phyloP scores from a whole-genome alignment of 2,329 filamentous ascomycete genomes.

The Zymoseptoria pseudotritici region DNA sequence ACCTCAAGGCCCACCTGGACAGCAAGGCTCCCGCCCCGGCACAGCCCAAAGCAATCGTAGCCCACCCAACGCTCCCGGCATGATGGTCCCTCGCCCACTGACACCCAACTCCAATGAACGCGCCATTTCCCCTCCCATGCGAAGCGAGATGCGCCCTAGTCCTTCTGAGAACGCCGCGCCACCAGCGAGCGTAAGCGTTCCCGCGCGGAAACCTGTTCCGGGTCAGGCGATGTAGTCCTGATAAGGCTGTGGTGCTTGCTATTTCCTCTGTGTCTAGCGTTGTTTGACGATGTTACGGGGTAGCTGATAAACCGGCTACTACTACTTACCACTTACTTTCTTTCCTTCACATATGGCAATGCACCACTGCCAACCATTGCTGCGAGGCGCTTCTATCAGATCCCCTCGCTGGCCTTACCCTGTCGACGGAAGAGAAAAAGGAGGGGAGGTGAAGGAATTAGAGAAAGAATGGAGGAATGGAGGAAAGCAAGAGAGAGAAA shows the following conservation, averaged over 20 bases:
- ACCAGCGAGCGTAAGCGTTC: not conserved
- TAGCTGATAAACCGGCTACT: constrained; percentile 8
- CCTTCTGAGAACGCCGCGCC: constrained; percentile 5
- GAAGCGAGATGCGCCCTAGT: constrained; percentile 10
- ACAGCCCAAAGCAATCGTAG: constrained; percentile 26
- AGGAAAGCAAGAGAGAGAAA: not conserved
- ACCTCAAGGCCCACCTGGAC: constrained; percentile 47
- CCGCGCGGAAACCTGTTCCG: constrained; percentile 37
- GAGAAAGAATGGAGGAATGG: not conserved
- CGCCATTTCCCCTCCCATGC: constrained; percentile 17
- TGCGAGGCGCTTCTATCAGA: not conserved
- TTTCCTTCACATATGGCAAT: not conserved
- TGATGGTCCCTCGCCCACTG: constrained; percentile 16
- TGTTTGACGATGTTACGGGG: not conserved
- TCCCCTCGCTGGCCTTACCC: not conserved
- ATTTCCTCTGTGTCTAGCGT: not conserved
- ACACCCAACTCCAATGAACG: constrained; percentile 12
- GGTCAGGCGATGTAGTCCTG: constrained; percentile 36
- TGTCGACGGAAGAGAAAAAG: not conserved
- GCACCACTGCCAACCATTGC: not conserved
- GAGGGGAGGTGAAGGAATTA: not conserved
- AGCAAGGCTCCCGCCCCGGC: constrained; percentile 14
- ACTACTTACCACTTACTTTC: not conserved
- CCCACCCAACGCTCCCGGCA: constrained; percentile 31
- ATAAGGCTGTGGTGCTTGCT: constrained; percentile 1